These are phyloP conservation scores for Cochlearia excelsa DNA, from an alignment of 345 rosid species.

Conservation along the genomic window DNA sequence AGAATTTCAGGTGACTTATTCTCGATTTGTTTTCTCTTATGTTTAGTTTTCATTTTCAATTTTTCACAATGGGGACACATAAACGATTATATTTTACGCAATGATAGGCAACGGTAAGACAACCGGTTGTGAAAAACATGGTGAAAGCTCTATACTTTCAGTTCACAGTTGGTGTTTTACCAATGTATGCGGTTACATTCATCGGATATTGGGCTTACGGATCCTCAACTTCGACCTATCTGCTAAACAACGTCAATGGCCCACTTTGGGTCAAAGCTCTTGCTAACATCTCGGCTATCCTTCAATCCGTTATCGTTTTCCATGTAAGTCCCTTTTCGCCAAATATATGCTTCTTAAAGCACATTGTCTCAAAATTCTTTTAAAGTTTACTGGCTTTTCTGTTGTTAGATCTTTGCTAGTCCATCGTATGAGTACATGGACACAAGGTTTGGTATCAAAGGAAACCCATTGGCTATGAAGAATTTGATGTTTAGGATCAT, in stretches of 20 bases:
- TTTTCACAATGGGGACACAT: background rate
- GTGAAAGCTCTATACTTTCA: conserved; percentile 82
- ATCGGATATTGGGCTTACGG: conserved; percentile 98
- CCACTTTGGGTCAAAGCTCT: conserved; percentile 77
- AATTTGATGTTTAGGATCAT: conserved; percentile 60
- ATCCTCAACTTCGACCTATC: conserved; percentile 58
- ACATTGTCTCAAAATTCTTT: too few species aligned
- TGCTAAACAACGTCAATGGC: conserved; percentile 68
- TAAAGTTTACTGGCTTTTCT: background rate
- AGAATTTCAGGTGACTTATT: conserved; percentile 51
- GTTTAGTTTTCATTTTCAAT: too few species aligned
- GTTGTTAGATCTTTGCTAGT: conserved; percentile 77
- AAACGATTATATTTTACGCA: background rate
- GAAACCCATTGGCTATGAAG: conserved; percentile 50
- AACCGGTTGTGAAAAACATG: conserved; percentile 79
- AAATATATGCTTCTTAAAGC: too few species aligned
- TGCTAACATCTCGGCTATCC: conserved; percentile 74
- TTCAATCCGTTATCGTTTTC: conserved; percentile 80
- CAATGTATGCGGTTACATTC: conserved; percentile 66
- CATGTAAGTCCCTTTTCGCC: conserved; percentile 45
- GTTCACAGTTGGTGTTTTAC: conserved; percentile 67
- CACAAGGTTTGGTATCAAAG: conserved; percentile 69
- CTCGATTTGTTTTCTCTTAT: background rate
- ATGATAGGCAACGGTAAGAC: conserved; percentile 73
- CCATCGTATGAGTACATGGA: conserved; percentile 90